Percentiles rank a stretch among this genome's conserved stretches.
Evolutionary conservation across 2,329 filamentous ascomycete genomes (phyloP).

Genomic region (Monosporascus sp.): DNA sequence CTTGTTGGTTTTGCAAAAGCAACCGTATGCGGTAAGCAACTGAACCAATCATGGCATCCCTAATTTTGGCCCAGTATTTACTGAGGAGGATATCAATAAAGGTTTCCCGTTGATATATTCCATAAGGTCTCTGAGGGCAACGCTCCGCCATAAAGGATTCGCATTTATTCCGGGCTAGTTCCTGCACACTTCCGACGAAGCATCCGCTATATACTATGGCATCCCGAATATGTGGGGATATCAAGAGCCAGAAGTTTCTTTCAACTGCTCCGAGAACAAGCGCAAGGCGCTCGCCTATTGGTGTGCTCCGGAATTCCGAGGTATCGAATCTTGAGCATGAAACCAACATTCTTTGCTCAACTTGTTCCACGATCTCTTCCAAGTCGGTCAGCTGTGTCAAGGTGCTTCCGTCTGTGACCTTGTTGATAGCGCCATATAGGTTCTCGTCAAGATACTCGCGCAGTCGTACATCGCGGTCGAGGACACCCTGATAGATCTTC

Average conservation of each 20-base stretch:
- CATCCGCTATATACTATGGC: too few species aligned
- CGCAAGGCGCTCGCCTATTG: neutral
- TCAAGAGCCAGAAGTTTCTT: too few species aligned
- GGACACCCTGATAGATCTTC: neutral
- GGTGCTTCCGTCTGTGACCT: neutral
- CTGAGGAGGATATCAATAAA: neutral
- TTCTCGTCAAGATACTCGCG: neutral
- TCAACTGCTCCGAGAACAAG: neutral
- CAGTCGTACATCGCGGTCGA: neutral
- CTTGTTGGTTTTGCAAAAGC: too few species aligned
- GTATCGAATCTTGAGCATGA: neutral
- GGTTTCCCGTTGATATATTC: neutral
- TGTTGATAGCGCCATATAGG: neutral
- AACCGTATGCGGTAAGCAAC: neutral
- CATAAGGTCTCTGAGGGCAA: too few species aligned
- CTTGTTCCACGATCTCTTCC: neutral
- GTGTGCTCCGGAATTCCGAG: neutral
- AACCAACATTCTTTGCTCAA: neutral
- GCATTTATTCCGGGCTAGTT: too few species aligned
- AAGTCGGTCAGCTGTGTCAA: neutral
- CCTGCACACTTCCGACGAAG: too few species aligned
- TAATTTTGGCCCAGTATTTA: neutral
- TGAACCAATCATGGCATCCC: neutral
- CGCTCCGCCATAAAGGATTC: fast-evolving
- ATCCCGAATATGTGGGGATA: too few species aligned